Percentiles rank a stretch among this genome's conserved stretches.
Conservation (phyloP, 257 asterid species). For the Phtheirospermum japonicum region DNA sequence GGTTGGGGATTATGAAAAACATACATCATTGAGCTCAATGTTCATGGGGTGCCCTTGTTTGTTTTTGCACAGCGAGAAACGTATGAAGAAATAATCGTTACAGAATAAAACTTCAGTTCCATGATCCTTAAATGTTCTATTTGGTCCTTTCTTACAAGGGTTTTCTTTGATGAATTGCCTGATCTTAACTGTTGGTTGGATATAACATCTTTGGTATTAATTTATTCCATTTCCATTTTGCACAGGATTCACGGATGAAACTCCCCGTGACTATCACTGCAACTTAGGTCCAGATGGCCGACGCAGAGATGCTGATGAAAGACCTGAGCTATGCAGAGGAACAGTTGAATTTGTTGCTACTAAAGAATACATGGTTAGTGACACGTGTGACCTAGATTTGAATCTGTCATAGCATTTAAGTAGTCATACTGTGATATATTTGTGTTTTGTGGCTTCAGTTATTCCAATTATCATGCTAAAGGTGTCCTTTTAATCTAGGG, state of each 20-base stretch:
- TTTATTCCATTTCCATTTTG: constrained; percentile 21
- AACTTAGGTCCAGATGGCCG: constrained; percentile 99
- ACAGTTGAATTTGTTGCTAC: constrained; percentile 98
- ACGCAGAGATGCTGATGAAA: constrained; percentile 97
- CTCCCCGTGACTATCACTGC: constrained; percentile 98
- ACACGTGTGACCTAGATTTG: constrained; percentile 26
- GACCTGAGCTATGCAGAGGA: constrained; percentile 97
- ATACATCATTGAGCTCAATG: constrained; percentile 6
- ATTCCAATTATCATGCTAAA: constrained; percentile 11
- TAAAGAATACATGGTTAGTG: constrained; percentile 86
- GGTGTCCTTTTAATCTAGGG: background rate
- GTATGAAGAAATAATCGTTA: constrained; percentile 5
- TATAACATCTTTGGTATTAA: constrained; percentile 6
- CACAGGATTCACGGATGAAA: constrained; percentile 89
- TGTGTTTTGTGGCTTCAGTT: background rate
- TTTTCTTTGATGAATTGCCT: constrained; percentile 18
- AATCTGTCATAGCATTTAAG: constrained; percentile 4
- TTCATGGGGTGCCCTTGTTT: constrained; percentile 12
- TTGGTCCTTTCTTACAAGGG: constrained; percentile 18
- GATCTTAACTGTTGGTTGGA: constrained; percentile 5
- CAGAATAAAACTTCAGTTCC: constrained; percentile 3
- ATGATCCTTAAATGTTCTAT: constrained; percentile 17
- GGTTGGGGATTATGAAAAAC: constrained; percentile 8
- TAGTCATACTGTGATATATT: no score
- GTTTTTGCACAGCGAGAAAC: constrained; percentile 7